Conservation (phyloP, 2,329 filamentous ascomycete species). For the Talaromyces rugulosus region DNA sequence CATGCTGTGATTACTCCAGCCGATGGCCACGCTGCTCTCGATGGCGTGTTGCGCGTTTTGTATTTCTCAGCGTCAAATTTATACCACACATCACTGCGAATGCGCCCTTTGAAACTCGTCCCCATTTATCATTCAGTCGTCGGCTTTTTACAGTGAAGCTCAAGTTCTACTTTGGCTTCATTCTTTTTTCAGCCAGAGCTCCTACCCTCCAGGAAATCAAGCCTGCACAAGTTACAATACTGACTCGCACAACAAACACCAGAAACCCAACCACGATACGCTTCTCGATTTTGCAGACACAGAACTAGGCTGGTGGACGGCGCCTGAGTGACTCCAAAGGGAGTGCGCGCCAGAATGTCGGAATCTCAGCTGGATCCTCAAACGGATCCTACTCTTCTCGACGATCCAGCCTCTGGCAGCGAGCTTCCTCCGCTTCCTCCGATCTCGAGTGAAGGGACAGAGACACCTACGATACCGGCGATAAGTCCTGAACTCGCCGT, state of each 20-base stretch:
- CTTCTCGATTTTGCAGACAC: background rate
- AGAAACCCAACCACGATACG: background rate
- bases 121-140: background rate
- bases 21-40: background rate
- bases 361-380: constrained; percentile 4
- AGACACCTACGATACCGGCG: background rate
- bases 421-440: constrained; percentile 7
- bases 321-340: constrained; percentile 1
- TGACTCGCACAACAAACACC: background rate
- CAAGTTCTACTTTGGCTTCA: background rate
- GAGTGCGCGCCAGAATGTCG: constrained; percentile 6
- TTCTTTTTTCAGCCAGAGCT: background rate
- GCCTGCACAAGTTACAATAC: background rate
- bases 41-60: background rate
- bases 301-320: background rate
- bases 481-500: background rate
- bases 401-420: background rate
- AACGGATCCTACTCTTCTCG: background rate
- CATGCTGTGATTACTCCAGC: background rate
- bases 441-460: constrained; percentile 10
- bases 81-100: background rate
- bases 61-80: background rate
- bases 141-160: background rate
- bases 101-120: background rate
- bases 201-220: background rate